Percentiles rank a stretch among this genome's conserved stretches.
Conservation (phyloP, 352 stramenopile genomes). For the Globisporangium rhizosaccharum region DNA sequence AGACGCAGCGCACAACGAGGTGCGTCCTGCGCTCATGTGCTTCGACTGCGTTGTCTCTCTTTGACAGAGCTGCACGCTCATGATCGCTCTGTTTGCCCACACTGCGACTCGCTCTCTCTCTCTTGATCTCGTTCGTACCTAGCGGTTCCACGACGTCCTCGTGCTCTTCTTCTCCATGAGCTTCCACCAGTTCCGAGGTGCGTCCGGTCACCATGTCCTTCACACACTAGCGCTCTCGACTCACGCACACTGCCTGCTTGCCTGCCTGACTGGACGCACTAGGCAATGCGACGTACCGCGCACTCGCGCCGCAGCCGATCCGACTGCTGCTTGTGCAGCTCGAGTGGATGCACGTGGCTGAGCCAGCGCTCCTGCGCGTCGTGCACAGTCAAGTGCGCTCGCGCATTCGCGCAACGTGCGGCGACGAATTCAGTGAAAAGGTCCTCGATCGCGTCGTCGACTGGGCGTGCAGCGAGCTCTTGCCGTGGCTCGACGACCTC, state of each 20-base stretch:
- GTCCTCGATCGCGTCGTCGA: constrained; percentile 42
- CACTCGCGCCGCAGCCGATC: constrained; percentile 44
- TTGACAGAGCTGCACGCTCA: neutral
- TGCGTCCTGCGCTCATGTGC: neutral
- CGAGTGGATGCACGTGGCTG: constrained; percentile 46
- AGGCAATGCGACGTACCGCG: constrained; percentile 44
- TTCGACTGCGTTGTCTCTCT: neutral
- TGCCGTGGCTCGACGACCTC: constrained; percentile 58
- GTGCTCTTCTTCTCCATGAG: constrained; percentile 71
- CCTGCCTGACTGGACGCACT: neutral
- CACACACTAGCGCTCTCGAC: neutral
- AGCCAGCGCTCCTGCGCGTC: constrained; percentile 44
- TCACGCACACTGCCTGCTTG: neutral
- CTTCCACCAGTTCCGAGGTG: constrained; percentile 52
- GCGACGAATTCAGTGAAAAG: constrained; percentile 43
- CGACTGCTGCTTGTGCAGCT: constrained; percentile 46
- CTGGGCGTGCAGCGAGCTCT: constrained; percentile 43
- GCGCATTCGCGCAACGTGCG: constrained; percentile 38
- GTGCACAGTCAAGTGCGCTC: constrained; percentile 53
- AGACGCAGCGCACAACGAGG: constrained; percentile 22
- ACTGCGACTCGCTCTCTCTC: neutral
- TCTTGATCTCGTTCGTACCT: neutral
- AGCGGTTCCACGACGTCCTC: constrained; percentile 57
- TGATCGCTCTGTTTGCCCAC: neutral
- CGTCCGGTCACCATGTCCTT: too few relatives aligned